Evolutionary conservation across 2,329 filamentous ascomycete genomes (phyloP), one percentile per base, ranked within the genome.

Genomic region (Microdochium nivale): DNA sequence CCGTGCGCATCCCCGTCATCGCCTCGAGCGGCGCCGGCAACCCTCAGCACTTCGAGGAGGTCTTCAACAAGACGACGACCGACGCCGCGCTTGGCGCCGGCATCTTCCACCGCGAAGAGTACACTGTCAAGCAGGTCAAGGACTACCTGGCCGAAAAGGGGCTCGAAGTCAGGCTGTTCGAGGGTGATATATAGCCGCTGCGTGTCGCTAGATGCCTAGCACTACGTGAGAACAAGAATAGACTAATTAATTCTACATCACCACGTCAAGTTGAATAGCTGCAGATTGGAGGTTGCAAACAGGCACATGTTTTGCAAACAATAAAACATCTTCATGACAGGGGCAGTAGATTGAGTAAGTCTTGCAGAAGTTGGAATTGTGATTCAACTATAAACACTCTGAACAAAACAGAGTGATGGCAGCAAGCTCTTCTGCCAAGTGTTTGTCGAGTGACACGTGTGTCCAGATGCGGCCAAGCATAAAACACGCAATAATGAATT

Each of bases 91-190:
- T 99, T 54, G 94, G 94, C 2, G 94, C 94, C 9, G 94, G 94
- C 50, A 99, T 99, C 86, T 99, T 99, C 70, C 94, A 99, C 72
- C 77, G 94, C 48, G 89, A 87, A 35, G 92, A 99, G 73, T 99
- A 92, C 69, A 96, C 91, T 0, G 92, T 99, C 16, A 85, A 84
- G 67, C 85, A 97, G 63, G 94, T 99, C 48, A 99, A 99, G 71
- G 86, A 95, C 53, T 80, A 88, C 63, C 69, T 99, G 53, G 75
- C 76, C 24, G 75, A 78, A 33, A 81, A 84, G 62, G 88, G 88
- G 0, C 75, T 96, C 53, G 67, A 89, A 52, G 86, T 96, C n/a
- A 79, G 94, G 56, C 80, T 83, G 53, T 90, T 87, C 62, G 92
- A 96, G 59, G 76, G 77, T 48, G 52, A 49, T 25, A 49, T 53